Conservation (phyloP, 352 stramenopile species). For the Globisporangium orthogonon region DNA sequence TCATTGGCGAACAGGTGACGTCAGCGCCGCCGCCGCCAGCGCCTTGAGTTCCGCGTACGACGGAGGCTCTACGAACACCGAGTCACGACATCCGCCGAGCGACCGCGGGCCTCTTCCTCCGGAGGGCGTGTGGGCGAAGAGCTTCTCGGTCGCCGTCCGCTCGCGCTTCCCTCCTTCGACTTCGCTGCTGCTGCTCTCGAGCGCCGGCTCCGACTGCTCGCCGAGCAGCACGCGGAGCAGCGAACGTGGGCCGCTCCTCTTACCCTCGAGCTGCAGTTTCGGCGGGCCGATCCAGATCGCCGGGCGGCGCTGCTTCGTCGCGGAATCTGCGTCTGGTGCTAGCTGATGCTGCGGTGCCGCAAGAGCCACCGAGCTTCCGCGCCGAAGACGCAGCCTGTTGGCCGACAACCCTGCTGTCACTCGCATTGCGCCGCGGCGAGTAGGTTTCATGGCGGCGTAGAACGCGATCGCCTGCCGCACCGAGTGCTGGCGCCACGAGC, state of each 20-base stretch:
- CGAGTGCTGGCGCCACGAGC: constrained; percentile 29
- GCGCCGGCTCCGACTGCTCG: background rate
- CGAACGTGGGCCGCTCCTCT: constrained; percentile 1
- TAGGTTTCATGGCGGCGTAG: constrained; percentile 30
- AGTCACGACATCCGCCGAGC: constrained; percentile 11
- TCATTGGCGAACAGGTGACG: background rate
- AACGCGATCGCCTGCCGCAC: constrained; percentile 51
- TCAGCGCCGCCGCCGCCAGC: constrained; percentile 1
- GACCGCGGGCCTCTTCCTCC: background rate
- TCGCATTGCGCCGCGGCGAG: constrained; percentile 23
- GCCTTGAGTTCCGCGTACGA: constrained; percentile 11
- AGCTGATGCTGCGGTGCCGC: background rate
- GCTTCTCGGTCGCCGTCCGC: constrained; percentile 4
- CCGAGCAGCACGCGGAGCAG: constrained; percentile 6
- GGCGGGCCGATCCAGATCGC: constrained; percentile 13
- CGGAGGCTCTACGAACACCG: constrained; percentile 11
- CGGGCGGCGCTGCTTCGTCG: constrained; percentile 7
- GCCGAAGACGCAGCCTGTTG: background rate
- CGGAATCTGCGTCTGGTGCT: background rate
- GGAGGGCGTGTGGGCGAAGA: constrained; percentile 6
- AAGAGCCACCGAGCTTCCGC: background rate
- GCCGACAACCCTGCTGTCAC: background rate
- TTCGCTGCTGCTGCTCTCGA: background rate
- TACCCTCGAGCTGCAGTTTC: constrained; percentile 1
- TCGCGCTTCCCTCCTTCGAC: background rate